Evolutionary conservation across 148 eudicot genomes (phyloP).

Genomic region (Gaultheria prostrata): DNA sequence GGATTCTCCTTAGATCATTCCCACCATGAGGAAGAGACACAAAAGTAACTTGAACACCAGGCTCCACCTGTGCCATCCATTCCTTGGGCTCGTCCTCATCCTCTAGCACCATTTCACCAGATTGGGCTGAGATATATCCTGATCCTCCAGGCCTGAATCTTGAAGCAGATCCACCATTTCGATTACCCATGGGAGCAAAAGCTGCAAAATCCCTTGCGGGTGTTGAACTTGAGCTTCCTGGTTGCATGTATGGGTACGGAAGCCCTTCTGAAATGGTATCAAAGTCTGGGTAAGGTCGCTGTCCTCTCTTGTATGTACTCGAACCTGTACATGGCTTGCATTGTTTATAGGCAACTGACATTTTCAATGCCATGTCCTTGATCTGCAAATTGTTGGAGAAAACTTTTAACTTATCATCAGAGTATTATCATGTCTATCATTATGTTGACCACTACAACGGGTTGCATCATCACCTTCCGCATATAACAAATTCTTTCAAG

Average conservation of each 20-base stretch:
- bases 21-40: slow-evolving; percentile 88
- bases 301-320: slow-evolving; percentile 57
- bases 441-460: background rate
- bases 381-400: slow-evolving; percentile 46
- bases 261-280: slow-evolving; percentile 83
- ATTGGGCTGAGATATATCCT: slow-evolving; percentile 49
- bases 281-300: slow-evolving; percentile 61
- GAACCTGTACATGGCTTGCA: slow-evolving; percentile 76
- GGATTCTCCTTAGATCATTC: slow-evolving; percentile 88
- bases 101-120: slow-evolving; percentile 62
- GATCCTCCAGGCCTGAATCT: slow-evolving; percentile 51
- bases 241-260: slow-evolving; percentile 61
- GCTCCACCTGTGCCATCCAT: slow-evolving; percentile 99
- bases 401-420: background rate
- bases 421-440: background rate
- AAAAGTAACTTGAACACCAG: slow-evolving; percentile 95
- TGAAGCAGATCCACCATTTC: slow-evolving; percentile 43
- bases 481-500: background rate
- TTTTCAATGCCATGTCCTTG: slow-evolving; percentile 90
- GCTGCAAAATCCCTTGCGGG: slow-evolving; percentile 96
- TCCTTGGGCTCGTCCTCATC: slow-evolving; percentile 87
- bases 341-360: slow-evolving; percentile 62
- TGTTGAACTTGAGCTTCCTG: slow-evolving; percentile 84
- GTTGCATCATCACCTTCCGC: no score
- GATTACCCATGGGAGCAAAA: slow-evolving; percentile 49